These are phyloP conservation scores for Quercus cerris DNA, from an alignment of 306 rosid species.

Conservation along the genomic window DNA sequence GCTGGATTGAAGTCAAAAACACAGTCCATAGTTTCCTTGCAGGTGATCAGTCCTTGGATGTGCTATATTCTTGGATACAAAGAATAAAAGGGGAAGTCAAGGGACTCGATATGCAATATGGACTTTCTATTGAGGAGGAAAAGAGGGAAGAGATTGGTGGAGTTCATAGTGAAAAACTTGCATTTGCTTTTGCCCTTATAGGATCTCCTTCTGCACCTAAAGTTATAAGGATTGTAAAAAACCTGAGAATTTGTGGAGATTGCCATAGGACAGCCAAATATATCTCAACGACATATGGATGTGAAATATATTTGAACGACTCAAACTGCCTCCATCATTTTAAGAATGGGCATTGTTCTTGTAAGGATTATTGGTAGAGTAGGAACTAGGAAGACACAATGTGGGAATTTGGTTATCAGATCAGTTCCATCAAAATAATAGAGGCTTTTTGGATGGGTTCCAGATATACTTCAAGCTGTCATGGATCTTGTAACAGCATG, in stretches of 20 bases:
- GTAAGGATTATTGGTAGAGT: conserved; percentile 84
- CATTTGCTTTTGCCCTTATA: conserved; percentile 69
- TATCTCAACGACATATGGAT: conserved; percentile 58
- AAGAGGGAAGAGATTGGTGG: conserved; percentile 49
- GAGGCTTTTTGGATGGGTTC: not conserved
- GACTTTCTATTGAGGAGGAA: conserved; percentile 70
- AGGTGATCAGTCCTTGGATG: conserved; percentile 50
- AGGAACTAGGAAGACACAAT: not conserved
- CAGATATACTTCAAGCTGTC: not conserved
- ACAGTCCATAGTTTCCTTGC: conserved; percentile 54
- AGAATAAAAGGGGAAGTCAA: conserved; percentile 39
- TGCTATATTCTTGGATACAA: conserved; percentile 58
- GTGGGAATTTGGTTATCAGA: not conserved
- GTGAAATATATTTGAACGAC: conserved; percentile 73
- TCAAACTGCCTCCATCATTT: conserved; percentile 78
- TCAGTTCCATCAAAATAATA: not conserved
- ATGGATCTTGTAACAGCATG: not conserved
- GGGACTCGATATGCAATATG: conserved; percentile 36
- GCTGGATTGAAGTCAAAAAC: conserved; percentile 75
- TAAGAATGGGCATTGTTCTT: conserved; percentile 79
- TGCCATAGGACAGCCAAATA: conserved; percentile 83
- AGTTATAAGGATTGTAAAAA: conserved; percentile 62
- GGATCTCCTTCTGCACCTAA: conserved; percentile 40
- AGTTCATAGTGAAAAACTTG: conserved; percentile 79
- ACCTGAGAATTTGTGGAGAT: conserved; percentile 71